Percentiles rank a stretch among this genome's conserved stretches.
phyloP scores from a whole-genome alignment of 2,329 filamentous ascomycete species.

The Phialophora macrospora region DNA sequence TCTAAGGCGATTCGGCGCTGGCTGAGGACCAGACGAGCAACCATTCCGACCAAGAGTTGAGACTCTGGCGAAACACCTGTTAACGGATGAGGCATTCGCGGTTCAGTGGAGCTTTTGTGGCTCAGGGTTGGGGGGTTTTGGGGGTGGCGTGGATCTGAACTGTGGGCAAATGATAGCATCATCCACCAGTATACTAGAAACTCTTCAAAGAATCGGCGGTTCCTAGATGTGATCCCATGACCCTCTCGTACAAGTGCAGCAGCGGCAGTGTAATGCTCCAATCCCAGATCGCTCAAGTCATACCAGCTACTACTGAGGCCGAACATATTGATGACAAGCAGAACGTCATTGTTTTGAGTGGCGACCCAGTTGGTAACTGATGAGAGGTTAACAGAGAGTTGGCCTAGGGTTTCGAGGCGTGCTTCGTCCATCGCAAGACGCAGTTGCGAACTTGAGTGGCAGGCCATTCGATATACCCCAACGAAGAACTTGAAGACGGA shows the following conservation, averaged over 20 bases:
- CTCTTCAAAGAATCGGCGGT: constrained; percentile 12
- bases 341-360: constrained; percentile 7
- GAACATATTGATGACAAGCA: constrained; percentile 19
- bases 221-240: neutral
- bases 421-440: constrained; percentile 7
- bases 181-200: constrained; percentile 25
- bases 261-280: constrained; percentile 20
- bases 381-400: constrained; percentile 4
- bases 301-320: constrained; percentile 25
- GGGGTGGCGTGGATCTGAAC: neutral
- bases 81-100: constrained; percentile 20
- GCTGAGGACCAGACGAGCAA: constrained; percentile 13
- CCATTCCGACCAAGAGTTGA: constrained; percentile 18
- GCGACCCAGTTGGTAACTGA: neutral
- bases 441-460: neutral
- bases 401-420: neutral
- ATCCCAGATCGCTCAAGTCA: constrained; percentile 8
- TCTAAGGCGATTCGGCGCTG: constrained; percentile 6
- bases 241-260: constrained; percentile 2
- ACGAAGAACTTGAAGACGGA: constrained; percentile 14
- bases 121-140: constrained; percentile 5
- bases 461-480: neutral
- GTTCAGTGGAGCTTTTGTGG: neutral
- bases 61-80: constrained; percentile 19
- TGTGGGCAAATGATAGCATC: constrained; percentile 18